A percentile compares a stretch with the other conserved stretches of the same genome.
These are phyloP conservation scores for Solanum tarijense DNA, from an alignment of 257 asterid species.

Conservation along the genomic window DNA sequence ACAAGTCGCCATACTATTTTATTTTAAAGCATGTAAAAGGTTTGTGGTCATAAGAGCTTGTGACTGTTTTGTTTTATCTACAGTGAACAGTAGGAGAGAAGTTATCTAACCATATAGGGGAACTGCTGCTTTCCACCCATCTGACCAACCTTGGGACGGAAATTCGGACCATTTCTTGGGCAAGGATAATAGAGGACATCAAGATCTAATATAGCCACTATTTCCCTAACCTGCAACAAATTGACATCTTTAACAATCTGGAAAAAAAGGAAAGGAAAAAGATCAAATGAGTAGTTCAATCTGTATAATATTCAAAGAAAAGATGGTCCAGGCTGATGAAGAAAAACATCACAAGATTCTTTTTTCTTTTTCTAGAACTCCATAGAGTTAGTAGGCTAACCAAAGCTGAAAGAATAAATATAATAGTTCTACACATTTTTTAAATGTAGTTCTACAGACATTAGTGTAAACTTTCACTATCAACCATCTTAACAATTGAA, in stretches of 20 bases:
- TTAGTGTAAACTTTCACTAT: background rate
- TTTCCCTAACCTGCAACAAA: conserved; percentile 72
- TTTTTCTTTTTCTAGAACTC: background rate
- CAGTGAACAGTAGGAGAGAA: background rate
- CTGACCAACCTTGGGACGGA: conserved; percentile 66
- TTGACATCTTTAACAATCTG: background rate
- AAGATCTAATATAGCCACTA: conserved; percentile 75
- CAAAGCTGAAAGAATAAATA: background rate
- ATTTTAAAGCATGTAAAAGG: background rate
- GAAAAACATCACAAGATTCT: background rate
- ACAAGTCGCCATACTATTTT: background rate
- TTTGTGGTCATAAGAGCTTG: background rate
- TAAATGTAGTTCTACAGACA: background rate
- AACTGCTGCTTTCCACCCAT: conserved; percentile 83
- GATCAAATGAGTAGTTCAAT: background rate
- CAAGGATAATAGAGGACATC: conserved; percentile 89
- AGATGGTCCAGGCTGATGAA: background rate
- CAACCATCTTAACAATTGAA: background rate
- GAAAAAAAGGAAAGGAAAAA: background rate
- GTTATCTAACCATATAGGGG: conserved; percentile 70
- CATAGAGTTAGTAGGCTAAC: background rate
- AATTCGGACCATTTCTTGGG: conserved; percentile 85
- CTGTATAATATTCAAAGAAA: background rate
- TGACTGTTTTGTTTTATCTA: background rate
- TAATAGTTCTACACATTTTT: background rate